Conservation (phyloP, 192 early-diverging fungal species). For the Podila minutissima region DNA sequence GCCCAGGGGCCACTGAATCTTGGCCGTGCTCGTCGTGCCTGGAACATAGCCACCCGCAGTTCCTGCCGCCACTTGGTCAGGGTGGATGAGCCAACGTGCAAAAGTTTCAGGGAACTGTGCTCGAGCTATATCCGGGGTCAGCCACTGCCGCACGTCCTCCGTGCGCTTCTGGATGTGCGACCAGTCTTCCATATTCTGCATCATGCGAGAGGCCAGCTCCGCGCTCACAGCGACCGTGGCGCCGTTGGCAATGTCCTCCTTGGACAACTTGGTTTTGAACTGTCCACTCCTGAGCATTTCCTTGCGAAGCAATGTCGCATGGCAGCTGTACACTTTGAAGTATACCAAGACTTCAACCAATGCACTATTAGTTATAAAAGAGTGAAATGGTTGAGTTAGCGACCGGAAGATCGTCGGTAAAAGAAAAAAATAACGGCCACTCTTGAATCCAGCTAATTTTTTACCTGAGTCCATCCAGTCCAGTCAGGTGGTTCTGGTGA, state of each 20-base stretch:
- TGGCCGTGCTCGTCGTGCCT: conserved; percentile 24
- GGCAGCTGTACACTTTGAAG: conserved; percentile 37
- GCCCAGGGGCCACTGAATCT: conserved; percentile 44
- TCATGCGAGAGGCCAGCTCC: conserved; percentile 30
- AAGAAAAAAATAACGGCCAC: not conserved
- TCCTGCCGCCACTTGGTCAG: conserved; percentile 24
- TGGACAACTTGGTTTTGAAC: conserved; percentile 14
- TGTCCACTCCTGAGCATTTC: conserved; percentile 43
- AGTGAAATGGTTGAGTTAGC: not conserved
- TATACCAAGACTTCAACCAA: conserved; percentile 43
- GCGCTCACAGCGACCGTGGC: conserved; percentile 21
- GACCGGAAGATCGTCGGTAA: not conserved
- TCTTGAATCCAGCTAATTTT: not conserved
- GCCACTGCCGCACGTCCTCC: conserved; percentile 38
- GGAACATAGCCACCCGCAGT: conserved; percentile 8
- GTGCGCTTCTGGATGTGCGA: conserved; percentile 39
- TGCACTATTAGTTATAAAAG: conserved; percentile 1
- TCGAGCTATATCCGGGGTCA: conserved; percentile 33
- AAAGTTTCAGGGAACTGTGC: conserved; percentile 38
- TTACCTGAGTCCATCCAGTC: conserved; percentile 46
- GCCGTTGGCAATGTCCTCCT: conserved; percentile 5
- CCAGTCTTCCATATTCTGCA: conserved; percentile 47
- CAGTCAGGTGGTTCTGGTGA: conserved; percentile 27
- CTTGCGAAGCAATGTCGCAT: conserved; percentile 19
- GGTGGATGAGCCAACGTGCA: conserved; percentile 41